phyloP scores from a whole-genome alignment of 495 filamentous ascomycete species.

The Mytilinidion resinicola region DNA sequence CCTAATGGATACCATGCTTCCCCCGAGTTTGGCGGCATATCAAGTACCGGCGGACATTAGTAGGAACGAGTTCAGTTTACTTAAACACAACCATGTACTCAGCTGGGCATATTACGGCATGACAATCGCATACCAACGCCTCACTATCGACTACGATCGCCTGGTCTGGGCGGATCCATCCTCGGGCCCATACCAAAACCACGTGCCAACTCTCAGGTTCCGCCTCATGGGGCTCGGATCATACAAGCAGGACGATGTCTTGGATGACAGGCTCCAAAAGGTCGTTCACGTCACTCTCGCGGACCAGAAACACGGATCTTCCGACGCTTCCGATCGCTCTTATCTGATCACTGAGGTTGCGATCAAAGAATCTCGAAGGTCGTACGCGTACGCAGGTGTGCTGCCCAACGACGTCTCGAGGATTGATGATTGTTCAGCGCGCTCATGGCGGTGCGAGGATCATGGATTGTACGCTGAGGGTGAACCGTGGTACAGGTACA shows the following conservation, averaged over 20 bases:
- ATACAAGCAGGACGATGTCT: constrained; percentile 6
- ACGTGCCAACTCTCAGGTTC: constrained; percentile 5
- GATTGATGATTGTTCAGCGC: constrained; percentile 1
- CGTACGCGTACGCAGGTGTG: background rate
- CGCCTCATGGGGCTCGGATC: constrained; percentile 14
- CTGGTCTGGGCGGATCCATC: constrained; percentile 9
- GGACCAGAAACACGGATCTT: constrained; percentile 9
- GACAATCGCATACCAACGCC: constrained; percentile 3
- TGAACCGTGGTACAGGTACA: constrained; percentile 11
- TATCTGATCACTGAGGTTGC: constrained; percentile 7
- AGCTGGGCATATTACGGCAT: constrained; percentile 3
- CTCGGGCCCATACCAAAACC: background rate
- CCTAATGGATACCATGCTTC: background rate
- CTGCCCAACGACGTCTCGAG: background rate
- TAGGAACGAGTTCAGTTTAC: background rate
- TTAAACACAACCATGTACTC: background rate
- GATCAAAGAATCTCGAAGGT: background rate
- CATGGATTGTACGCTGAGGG: background rate
- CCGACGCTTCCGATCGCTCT: constrained; percentile 1
- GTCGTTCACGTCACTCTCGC: constrained; percentile 6
- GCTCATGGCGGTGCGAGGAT: constrained; percentile 18
- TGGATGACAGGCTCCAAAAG: constrained; percentile 7
- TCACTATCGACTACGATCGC: constrained; percentile 19
- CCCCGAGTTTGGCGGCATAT: constrained; percentile 12
- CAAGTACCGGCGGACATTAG: constrained; percentile 17